phyloP scores from a whole-genome alignment of 805 yeast genomes.

The Candida palmyrensis region DNA sequence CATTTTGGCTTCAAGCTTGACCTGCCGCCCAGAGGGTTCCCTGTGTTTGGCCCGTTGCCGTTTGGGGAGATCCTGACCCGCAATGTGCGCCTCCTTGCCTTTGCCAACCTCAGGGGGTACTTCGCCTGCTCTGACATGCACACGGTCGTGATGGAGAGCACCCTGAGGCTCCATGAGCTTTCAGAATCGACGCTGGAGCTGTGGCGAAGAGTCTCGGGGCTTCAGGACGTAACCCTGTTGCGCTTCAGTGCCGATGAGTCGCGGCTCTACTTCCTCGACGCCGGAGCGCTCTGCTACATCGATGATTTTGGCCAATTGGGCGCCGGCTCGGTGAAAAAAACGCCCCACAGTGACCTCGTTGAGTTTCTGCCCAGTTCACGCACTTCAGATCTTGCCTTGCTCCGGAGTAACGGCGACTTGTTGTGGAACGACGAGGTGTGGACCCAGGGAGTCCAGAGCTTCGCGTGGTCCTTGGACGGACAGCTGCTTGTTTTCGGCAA shows the following conservation, averaged over 20 bases:
- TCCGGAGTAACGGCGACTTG: neutral
- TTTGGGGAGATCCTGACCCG: conserved; percentile 9
- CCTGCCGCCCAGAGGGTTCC: conserved; percentile 19
- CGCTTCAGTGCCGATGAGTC: conserved; percentile 26
- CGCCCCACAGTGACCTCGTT: too few species aligned
- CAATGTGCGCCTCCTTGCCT: conserved; percentile 21
- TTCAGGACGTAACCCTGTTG: conserved; percentile 12
- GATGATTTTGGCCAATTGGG: neutral
- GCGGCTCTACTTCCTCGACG: conserved; percentile 20
- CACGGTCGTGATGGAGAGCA: conserved; percentile 21
- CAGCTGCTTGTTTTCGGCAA: conserved; percentile 16
- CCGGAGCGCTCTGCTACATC: conserved; percentile 13
- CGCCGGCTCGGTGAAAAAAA: neutral
- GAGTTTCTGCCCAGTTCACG: neutral
- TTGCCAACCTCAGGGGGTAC: conserved; percentile 18
- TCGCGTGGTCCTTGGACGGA: conserved; percentile 14
- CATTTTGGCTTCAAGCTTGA: conserved; percentile 33
- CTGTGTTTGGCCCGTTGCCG: conserved; percentile 20
- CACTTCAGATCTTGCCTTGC: neutral
- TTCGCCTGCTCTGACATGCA: conserved; percentile 29
- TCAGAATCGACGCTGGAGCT: neutral
- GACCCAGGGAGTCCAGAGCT: neutral
- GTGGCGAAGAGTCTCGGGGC: conserved; percentile 4
- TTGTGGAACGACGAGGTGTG: neutral
- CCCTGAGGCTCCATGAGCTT: conserved; percentile 11